Percentiles rank a stretch among this genome's conserved stretches.
Conservation (phyloP, 495 filamentous ascomycete genomes). For the Rhizodiscina lignyota region DNA sequence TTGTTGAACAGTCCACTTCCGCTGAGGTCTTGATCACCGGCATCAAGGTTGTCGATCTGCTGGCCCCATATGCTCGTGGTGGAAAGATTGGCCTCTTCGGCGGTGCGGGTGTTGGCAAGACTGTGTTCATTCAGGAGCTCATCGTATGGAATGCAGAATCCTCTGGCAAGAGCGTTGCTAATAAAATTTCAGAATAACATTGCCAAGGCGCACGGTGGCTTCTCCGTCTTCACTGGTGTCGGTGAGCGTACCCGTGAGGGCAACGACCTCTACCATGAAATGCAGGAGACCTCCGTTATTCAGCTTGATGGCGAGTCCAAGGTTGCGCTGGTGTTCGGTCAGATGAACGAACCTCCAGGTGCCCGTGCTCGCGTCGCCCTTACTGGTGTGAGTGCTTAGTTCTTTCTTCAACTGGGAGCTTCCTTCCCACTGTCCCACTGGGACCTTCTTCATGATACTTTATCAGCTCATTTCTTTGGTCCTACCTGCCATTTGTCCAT, state of each 20-base stretch:
- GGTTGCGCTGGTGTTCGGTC: conserved; percentile 98
- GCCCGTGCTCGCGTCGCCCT: conserved; percentile 99
- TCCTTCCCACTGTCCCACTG: no score
- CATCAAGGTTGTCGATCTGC: conserved; percentile 99
- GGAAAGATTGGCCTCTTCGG: conserved; percentile 99
- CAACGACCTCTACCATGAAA: conserved; percentile 99
- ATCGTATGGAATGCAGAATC: conserved; percentile 47
- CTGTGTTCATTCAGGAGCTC: conserved; percentile 99
- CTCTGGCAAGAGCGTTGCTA: background rate
- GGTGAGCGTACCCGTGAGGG: conserved; percentile 99
- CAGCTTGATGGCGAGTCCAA: conserved; percentile 98
- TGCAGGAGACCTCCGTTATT: conserved; percentile 99
- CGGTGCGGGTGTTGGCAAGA: conserved; percentile 99
- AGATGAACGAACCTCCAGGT: conserved; percentile 99
- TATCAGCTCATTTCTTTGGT: no score
- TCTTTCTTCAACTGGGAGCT: no score
- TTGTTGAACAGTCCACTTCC: conserved; percentile 85
- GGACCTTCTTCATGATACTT: no score
- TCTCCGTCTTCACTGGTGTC: conserved; percentile 99
- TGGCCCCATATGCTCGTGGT: conserved; percentile 98
- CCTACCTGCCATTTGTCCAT: no score
- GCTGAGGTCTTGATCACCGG: conserved; percentile 96
- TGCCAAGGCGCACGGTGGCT: conserved; percentile 99
- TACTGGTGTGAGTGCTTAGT: no score
- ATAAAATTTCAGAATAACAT: conserved; percentile 71